These are phyloP conservation scores for Nemophila menziesii DNA, from an alignment of 257 asterid species.

Conservation along the genomic window DNA sequence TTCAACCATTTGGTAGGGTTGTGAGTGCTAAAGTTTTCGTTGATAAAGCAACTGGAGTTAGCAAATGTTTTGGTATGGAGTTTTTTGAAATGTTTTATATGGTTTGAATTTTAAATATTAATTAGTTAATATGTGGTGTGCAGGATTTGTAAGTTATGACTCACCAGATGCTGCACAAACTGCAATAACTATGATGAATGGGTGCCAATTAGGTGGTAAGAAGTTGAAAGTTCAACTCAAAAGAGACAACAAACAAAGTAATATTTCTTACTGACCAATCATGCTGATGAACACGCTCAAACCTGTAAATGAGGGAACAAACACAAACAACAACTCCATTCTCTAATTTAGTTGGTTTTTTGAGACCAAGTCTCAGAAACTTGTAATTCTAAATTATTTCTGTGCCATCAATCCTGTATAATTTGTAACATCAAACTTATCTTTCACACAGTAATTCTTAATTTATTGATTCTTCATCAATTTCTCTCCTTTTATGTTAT, in stretches of 20 bases:
- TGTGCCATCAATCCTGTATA: conserved; percentile 42
- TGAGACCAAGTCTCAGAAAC: conserved; percentile 43
- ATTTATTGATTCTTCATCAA: conserved; percentile 42
- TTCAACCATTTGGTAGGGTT: conserved; percentile 75
- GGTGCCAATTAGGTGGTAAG: conserved; percentile 77
- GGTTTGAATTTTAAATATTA: conserved; percentile 3
- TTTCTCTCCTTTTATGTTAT: conserved; percentile 5
- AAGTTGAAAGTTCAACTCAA: conserved; percentile 94
- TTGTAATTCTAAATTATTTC: conserved; percentile 52
- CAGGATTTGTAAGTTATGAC: conserved; percentile 95
- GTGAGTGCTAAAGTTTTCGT: conserved; percentile 87
- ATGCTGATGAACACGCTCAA: conserved; percentile 23
- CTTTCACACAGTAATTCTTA: conserved; percentile 30
- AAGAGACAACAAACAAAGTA: conserved; percentile 57
- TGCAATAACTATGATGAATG: conserved; percentile 80
- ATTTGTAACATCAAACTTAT: conserved; percentile 37
- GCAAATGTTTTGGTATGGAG: conserved; percentile 86
- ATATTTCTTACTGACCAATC: conserved; percentile 34
- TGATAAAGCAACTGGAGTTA: conserved; percentile 79
- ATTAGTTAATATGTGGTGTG: conserved; percentile 9
- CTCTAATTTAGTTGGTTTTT: conserved; percentile 20
- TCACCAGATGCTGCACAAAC: conserved; percentile 74
- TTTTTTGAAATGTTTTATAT: conserved; percentile 5
- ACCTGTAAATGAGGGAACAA: conserved; percentile 24
- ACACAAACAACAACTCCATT: conserved; percentile 26